phyloP scores from a whole-genome alignment of 1,284 basidiomycete genomes.

The Gomphus sp. region DNA sequence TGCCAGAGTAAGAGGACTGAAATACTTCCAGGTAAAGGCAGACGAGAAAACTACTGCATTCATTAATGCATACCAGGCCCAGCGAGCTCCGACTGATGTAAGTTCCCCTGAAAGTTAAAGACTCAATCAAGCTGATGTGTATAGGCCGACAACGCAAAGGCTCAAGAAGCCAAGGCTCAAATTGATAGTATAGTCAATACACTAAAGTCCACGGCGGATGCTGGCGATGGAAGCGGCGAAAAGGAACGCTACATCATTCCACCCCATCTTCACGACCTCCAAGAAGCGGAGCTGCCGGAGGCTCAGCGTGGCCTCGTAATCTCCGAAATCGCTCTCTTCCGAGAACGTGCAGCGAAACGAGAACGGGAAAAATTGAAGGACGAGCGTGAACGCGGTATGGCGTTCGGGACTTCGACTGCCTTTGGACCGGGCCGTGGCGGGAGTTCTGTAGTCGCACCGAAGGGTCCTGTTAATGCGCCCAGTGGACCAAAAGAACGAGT shows the following conservation, averaged over 20 bases:
- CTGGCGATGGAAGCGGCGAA: slow-evolving; percentile 49
- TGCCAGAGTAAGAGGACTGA: slow-evolving; percentile 26
- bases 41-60: slow-evolving; percentile 89
- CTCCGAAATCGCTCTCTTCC: slow-evolving; percentile 90
- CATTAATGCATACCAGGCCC: slow-evolving; percentile 74
- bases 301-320: slow-evolving; percentile 89
- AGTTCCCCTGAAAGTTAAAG: slow-evolving; percentile 11
- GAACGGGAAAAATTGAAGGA: slow-evolving; percentile 79
- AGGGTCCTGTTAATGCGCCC: slow-evolving; percentile 29
- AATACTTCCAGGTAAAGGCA: slow-evolving; percentile 65
- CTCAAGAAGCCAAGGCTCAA: slow-evolving; percentile 43
- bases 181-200: slow-evolving; percentile 47
- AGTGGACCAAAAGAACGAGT: slow-evolving; percentile 67
- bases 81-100: slow-evolving; percentile 75
- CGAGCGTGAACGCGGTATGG: slow-evolving; percentile 29
- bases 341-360: slow-evolving; percentile 77
- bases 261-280: slow-evolving; percentile 88
- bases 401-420: slow-evolving; percentile 14
- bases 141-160: slow-evolving; percentile 53
- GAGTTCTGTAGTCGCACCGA: slow-evolving; percentile 20
- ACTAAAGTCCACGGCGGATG: slow-evolving; percentile 55
- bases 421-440: slow-evolving; percentile 35
- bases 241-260: slow-evolving; percentile 83
- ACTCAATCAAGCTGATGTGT: slow-evolving; percentile 10
- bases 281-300: slow-evolving; percentile 93